These are phyloP conservation scores for Ceratocystis alfenasii DNA, from an alignment of 2,329 filamentous ascomycete genomes.

Conservation along the genomic window DNA sequence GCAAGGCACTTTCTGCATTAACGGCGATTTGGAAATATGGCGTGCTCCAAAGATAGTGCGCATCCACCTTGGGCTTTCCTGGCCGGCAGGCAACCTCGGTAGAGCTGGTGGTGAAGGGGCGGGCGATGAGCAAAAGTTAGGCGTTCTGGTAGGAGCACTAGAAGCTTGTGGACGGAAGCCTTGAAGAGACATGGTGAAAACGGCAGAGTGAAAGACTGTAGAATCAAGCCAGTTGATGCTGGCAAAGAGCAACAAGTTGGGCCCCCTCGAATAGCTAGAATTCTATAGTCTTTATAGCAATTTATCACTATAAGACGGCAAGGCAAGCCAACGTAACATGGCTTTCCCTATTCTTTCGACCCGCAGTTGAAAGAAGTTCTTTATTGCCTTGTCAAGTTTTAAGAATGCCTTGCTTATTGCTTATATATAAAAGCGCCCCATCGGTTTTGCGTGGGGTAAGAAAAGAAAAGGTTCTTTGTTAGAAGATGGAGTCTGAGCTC, in stretches of 20 bases:
- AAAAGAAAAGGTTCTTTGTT: background rate
- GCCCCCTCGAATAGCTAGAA: background rate
- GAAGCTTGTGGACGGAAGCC: background rate
- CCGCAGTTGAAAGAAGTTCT: background rate
- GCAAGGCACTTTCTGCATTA: constrained; percentile 14
- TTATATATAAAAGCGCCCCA: too few species aligned
- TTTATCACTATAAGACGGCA: background rate
- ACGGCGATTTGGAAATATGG: constrained; percentile 15
- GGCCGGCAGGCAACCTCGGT: background rate
- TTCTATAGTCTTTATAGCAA: constrained; percentile 4
- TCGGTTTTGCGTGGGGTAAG: background rate
- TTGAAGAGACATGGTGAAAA: background rate
- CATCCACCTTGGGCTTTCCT: constrained; percentile 12
- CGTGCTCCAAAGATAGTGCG: constrained; percentile 13
- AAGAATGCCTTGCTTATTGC: too few species aligned
- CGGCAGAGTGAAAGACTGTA: background rate
- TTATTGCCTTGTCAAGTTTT: background rate
- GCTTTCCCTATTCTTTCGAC: background rate
- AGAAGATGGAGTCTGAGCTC: background rate
- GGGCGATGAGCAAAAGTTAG: background rate
- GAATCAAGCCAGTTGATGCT: background rate
- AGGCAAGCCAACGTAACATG: background rate
- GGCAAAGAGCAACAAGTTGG: background rate
- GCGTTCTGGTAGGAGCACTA: background rate
- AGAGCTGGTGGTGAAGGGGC: background rate